These are phyloP conservation scores for Candida takata DNA, from an alignment of 805 yeast genomes.

Conservation along the genomic window DNA sequence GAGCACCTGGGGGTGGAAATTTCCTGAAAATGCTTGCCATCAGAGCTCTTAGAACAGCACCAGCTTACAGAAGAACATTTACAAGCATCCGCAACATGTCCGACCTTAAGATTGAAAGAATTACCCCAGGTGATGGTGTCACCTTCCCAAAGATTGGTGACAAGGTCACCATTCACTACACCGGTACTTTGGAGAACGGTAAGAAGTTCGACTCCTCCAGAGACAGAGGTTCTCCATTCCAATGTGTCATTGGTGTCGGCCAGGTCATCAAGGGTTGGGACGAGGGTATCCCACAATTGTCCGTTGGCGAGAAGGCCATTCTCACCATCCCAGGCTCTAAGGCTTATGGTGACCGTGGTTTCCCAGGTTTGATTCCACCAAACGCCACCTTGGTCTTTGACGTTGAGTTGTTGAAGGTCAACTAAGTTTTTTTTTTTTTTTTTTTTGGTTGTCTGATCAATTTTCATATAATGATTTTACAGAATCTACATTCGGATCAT, in stretches of 20 bases:
- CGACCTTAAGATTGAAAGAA: conserved; percentile 25
- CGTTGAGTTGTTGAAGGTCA: conserved; percentile 56
- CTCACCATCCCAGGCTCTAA: conserved; percentile 88
- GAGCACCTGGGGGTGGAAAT: not conserved
- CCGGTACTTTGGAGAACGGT: conserved; percentile 92
- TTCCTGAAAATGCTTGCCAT: conserved; percentile 9
- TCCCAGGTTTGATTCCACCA: conserved; percentile 96
- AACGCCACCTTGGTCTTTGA: conserved; percentile 88
- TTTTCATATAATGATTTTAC: too few relatives aligned
- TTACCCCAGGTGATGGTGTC: conserved; percentile 60
- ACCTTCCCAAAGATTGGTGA: conserved; percentile 86
- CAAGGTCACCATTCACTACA: conserved; percentile 88
- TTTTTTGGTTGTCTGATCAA: too few relatives aligned
- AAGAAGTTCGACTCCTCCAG: conserved; percentile 93
- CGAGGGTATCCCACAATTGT: conserved; percentile 84
- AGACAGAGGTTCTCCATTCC: conserved; percentile 94
- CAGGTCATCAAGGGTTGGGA: conserved; percentile 98
- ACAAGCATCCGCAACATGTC: conserved; percentile 20
- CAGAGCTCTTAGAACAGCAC: conserved; percentile 7
- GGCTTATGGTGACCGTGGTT: conserved; percentile 93
- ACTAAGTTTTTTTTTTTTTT: conserved; percentile 21
- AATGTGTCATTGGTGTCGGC: conserved; percentile 90
- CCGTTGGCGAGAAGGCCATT: conserved; percentile 89
- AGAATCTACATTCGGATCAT: too few relatives aligned
- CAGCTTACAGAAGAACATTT: conserved; percentile 12